phyloP scores from a whole-genome alignment of 257 asterid species.

The Penstemon newberryi region DNA sequence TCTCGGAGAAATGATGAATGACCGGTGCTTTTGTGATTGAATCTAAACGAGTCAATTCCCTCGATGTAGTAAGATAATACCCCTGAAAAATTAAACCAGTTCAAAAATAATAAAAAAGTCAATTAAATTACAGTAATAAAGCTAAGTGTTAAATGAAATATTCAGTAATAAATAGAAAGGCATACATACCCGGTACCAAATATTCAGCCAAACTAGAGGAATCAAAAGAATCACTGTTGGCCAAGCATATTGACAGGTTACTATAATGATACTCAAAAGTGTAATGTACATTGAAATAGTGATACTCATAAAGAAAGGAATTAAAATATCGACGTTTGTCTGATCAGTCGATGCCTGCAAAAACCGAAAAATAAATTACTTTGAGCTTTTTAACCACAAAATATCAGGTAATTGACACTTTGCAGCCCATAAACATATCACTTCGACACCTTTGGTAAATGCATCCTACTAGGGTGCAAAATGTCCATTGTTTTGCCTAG shows the following conservation, averaged over 20 bases:
- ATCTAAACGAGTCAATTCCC: constrained; percentile 70
- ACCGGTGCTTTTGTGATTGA: constrained; percentile 71
- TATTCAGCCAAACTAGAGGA: constrained; percentile 64
- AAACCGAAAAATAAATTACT: constrained; percentile 46
- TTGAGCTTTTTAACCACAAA: constrained; percentile 33
- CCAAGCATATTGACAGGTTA: constrained; percentile 69
- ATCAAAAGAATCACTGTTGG: constrained; percentile 54
- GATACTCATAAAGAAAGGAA: constrained; percentile 68
- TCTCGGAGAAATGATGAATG: constrained; percentile 76
- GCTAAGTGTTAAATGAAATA: not conserved
- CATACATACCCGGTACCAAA: constrained; percentile 67
- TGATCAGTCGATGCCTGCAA: constrained; percentile 82
- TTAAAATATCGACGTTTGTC: constrained; percentile 72
- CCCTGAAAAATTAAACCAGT: constrained; percentile 38
- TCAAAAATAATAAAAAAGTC: too few species aligned
- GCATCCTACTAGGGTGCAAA: too few species aligned
- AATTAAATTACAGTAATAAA: not conserved
- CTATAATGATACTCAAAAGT: constrained; percentile 62
- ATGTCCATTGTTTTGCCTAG: too few species aligned
- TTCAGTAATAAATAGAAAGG: not conserved
- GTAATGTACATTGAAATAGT: constrained; percentile 56
- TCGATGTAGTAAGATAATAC: constrained; percentile 63
- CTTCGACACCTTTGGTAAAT: too few species aligned
- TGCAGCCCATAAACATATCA: too few species aligned
- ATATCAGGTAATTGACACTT: too few species aligned